A percentile compares a stretch with the other conserved stretches of the same genome.
These are phyloP conservation scores for Acorus gramineus DNA, from an alignment of 106 monocot species.

Conservation along the genomic window DNA sequence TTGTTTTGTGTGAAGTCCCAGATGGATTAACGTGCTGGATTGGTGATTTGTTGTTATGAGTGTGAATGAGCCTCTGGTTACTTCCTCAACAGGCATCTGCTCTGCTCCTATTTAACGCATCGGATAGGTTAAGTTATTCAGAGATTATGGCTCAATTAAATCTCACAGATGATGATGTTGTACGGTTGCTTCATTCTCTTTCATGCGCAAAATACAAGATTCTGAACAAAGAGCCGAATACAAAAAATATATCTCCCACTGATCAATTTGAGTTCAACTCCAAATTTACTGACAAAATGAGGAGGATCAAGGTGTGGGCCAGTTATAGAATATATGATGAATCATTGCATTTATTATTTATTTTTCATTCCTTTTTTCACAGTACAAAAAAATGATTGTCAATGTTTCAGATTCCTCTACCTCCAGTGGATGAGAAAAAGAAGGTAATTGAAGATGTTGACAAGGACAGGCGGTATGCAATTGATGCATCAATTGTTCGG, in stretches of 20 bases:
- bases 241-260: conserved; percentile 30
- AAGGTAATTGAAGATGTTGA: conserved; percentile 72
- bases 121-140: conserved; percentile 56
- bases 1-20: neutral
- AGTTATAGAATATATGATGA: too few relatives aligned
- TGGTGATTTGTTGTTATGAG: neutral
- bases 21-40: neutral
- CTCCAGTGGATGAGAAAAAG: conserved; percentile 66
- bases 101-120: conserved; percentile 51
- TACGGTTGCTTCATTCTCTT: conserved; percentile 65
- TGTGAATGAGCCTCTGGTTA: neutral
- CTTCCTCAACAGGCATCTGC: conserved; percentile 29
- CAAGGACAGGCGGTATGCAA: conserved; percentile 56
- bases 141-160: conserved; percentile 58
- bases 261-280: conserved; percentile 57
- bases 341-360: too few relatives aligned
- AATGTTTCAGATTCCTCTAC: conserved; percentile 41
- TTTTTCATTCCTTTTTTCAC: neutral
- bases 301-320: conserved; percentile 49
- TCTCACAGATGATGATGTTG: conserved; percentile 61
- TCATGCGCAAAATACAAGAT: conserved; percentile 69
- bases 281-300: conserved; percentile 67
- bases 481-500: conserved; percentile 63
- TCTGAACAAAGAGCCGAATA: conserved; percentile 53
- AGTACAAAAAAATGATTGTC: neutral